Evolutionary conservation across 148 eudicot species (phyloP).

Genomic region (Fagopyrum homotropicum): DNA sequence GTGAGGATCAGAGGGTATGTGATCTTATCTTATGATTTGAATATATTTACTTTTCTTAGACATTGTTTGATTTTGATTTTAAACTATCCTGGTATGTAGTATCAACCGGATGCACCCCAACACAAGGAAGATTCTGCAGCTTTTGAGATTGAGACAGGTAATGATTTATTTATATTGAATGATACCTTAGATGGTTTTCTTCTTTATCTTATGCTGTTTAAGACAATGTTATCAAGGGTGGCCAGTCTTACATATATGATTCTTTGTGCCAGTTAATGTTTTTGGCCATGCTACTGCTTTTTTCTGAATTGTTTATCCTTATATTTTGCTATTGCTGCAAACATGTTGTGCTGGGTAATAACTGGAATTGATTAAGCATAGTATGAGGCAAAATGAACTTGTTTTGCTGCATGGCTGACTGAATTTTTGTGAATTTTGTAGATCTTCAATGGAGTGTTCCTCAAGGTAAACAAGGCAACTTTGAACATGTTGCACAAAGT

Average conservation of each 20-base stretch:
- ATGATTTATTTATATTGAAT: neutral
- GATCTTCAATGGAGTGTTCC: constrained; percentile 86
- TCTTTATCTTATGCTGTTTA: neutral
- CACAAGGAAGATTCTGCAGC: constrained; percentile 14
- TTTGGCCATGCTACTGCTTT: neutral
- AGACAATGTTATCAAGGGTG: neutral
- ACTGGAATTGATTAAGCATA: neutral
- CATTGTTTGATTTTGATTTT: neutral
- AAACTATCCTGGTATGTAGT: constrained; percentile 25
- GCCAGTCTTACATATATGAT: neutral
- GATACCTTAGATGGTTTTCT: neutral
- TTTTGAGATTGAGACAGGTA: constrained; percentile 16
- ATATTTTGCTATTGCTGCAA: neutral
- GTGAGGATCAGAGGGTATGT: constrained; percentile 60
- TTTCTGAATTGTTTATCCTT: neutral
- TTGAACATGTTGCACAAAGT: constrained; percentile 63
- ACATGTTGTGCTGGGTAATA: neutral
- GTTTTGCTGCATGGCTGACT: too few species aligned
- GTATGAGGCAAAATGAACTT: too few species aligned
- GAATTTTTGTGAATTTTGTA: constrained; percentile 14
- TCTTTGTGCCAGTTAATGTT: neutral
- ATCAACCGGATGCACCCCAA: constrained; percentile 75
- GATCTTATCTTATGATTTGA: neutral
- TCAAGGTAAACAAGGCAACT: constrained; percentile 78
- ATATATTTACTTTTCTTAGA: neutral